Evolutionary conservation across 345 rosid genomes (phyloP).

Genomic region (Citrus hindsii): DNA sequence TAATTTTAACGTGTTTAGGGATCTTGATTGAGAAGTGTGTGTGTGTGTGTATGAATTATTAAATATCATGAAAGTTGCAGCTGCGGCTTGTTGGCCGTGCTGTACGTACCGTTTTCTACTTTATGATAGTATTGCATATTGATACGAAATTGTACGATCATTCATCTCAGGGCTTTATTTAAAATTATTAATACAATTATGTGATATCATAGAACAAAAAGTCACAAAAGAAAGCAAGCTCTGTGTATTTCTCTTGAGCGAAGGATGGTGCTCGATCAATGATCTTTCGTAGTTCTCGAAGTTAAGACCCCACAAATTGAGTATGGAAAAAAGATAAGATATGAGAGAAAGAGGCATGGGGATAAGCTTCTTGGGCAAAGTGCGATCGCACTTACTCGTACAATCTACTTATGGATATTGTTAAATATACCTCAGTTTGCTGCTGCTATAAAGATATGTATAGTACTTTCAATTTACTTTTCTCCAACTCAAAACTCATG

Average conservation of each 20-base stretch:
- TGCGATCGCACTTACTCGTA: slow-evolving; percentile 42
- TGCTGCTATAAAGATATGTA: background rate
- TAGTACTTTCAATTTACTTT: background rate
- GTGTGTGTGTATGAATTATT: background rate
- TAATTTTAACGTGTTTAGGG: no score
- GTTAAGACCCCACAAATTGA: slow-evolving; percentile 64
- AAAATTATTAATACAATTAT: background rate
- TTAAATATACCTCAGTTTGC: slow-evolving; percentile 30
- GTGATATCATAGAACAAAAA: background rate
- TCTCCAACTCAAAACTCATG: background rate
- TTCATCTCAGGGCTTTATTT: slow-evolving; percentile 13
- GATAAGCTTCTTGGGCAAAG: slow-evolving; percentile 67
- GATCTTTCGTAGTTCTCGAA: slow-evolving; percentile 38
- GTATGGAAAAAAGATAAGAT: slow-evolving; percentile 56
- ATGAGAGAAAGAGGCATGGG: slow-evolving; percentile 39
- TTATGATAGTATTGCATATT: slow-evolving; percentile 16
- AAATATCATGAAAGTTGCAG: background rate
- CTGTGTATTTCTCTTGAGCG: background rate
- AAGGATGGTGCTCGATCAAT: slow-evolving; percentile 28
- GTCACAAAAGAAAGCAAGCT: background rate
- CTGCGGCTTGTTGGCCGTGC: slow-evolving; percentile 25
- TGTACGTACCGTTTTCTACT: slow-evolving; percentile 32
- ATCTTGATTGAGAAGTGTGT: no score
- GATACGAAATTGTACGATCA: slow-evolving; percentile 67
- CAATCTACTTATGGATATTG: slow-evolving; percentile 20